Conservation (phyloP, 1,284 basidiomycete species). For the Phlebopus sp. region DNA sequence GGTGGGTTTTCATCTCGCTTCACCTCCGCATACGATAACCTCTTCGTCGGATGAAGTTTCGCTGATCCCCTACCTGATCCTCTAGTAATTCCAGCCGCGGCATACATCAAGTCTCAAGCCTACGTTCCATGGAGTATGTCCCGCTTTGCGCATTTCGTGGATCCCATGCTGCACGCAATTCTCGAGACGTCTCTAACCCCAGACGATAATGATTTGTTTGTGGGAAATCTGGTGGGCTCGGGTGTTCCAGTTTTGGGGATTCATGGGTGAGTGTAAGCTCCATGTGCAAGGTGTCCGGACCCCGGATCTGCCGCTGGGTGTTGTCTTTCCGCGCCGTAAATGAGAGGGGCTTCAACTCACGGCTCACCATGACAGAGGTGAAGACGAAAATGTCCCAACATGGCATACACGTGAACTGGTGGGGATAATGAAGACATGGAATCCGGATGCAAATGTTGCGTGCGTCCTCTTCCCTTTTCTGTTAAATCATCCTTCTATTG, state of each 20-base stretch:
- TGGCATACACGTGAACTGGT: constrained; percentile 75
- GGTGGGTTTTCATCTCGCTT: constrained; percentile 35
- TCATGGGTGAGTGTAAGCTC: constrained; percentile 56
- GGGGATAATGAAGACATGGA: constrained; percentile 55
- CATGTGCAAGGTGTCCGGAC: not conserved
- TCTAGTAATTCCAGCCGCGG: constrained; percentile 69
- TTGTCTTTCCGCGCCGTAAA: too few species aligned
- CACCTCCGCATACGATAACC: not conserved
- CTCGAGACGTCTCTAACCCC: constrained; percentile 71
- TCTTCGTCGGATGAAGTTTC: not conserved
- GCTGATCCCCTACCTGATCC: not conserved
- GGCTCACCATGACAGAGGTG: constrained; percentile 42
- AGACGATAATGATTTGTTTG: constrained; percentile 85
- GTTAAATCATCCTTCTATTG: not conserved
- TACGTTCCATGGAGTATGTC: constrained; percentile 76
- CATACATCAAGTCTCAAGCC: constrained; percentile 80
- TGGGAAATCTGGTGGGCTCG: constrained; percentile 66
- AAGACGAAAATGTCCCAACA: constrained; percentile 76
- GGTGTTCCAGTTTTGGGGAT: constrained; percentile 66
- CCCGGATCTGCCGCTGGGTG: too few species aligned
- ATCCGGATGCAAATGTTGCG: constrained; percentile 49
- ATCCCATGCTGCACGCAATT: constrained; percentile 70
- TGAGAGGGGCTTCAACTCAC: too few species aligned
- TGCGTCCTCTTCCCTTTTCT: constrained; percentile 32
- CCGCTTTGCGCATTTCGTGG: constrained; percentile 72